Conservation (phyloP, 163 green algal species). For the Scenedesmus sp. region DNA sequence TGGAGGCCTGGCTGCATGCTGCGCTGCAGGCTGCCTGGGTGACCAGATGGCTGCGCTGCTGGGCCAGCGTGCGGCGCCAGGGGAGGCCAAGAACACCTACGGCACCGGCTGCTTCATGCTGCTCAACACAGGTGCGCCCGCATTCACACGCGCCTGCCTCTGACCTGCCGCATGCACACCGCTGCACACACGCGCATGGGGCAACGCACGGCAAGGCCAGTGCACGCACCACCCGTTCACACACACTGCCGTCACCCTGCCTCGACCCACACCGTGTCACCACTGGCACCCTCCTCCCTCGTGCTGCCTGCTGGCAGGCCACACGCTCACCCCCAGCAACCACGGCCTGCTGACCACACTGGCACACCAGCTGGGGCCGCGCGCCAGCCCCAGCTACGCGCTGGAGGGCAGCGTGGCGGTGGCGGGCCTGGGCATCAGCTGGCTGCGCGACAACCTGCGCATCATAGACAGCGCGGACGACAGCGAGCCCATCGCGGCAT, state of each 20-base stretch:
- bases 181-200: not conserved
- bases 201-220: too few relatives aligned
- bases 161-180: too few relatives aligned
- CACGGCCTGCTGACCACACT: constrained; percentile 94
- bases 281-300: not conserved
- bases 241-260: not conserved
- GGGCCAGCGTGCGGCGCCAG: constrained; percentile 88
- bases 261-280: not conserved
- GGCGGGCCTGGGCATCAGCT: constrained; percentile 91
- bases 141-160: too few relatives aligned
- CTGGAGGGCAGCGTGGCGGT: constrained; percentile 95
- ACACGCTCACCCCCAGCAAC: constrained; percentile 75
- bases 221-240: too few relatives aligned
- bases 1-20: not conserved
- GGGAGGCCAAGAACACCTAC: constrained; percentile 98
- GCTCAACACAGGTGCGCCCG: constrained; percentile 89
- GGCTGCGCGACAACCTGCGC: constrained; percentile 88
- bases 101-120: constrained; percentile 98
- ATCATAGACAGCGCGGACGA: constrained; percentile 80
- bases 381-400: constrained; percentile 81
- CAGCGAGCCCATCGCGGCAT: constrained; percentile 79
- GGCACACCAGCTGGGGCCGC: constrained; percentile 85
- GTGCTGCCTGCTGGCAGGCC: not conserved
- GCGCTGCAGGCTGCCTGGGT: constrained; percentile 86
- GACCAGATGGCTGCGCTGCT: constrained; percentile 97